These are phyloP conservation scores for Pelargonium exstipulatum DNA, from an alignment of 441 rosid species.

Conservation along the genomic window DNA sequence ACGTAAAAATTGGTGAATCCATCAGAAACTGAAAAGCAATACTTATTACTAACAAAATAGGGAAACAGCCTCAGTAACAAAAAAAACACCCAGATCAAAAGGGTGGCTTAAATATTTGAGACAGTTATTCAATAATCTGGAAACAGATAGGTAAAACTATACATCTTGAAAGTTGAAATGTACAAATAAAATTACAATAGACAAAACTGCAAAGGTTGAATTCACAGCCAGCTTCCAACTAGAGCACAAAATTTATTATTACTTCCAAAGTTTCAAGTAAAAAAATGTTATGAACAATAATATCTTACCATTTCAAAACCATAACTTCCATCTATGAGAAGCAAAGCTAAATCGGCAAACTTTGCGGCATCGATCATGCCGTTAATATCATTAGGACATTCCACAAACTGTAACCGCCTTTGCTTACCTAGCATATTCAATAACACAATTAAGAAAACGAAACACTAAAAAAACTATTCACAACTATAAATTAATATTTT, in stretches of 20 bases:
- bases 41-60: constrained; percentile 4
- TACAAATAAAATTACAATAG: no score
- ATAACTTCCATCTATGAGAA: constrained; percentile 84
- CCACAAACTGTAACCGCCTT: constrained; percentile 75
- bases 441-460: constrained; percentile 20
- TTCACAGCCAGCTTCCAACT: neutral
- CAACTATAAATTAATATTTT: neutral
- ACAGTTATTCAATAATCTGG: no score
- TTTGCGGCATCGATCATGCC: constrained; percentile 94
- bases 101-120: no score
- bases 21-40: constrained; percentile 5
- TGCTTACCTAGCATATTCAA: constrained; percentile 51
- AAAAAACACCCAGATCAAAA: neutral
- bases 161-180: no score
- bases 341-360: constrained; percentile 80
- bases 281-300: constrained; percentile 5
- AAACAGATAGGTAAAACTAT: no score
- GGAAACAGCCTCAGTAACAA: neutral
- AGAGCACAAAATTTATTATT: neutral
- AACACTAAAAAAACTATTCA: neutral
- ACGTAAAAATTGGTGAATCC: constrained; percentile 1
- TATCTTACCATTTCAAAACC: constrained; percentile 96
- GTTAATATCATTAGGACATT: constrained; percentile 91
- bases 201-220: neutral
- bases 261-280: neutral